Evolutionary conservation across 1,284 basidiomycete species (phyloP), one percentile per base, ranked within the genome.

Genomic region (Phlebopus sp.): DNA sequence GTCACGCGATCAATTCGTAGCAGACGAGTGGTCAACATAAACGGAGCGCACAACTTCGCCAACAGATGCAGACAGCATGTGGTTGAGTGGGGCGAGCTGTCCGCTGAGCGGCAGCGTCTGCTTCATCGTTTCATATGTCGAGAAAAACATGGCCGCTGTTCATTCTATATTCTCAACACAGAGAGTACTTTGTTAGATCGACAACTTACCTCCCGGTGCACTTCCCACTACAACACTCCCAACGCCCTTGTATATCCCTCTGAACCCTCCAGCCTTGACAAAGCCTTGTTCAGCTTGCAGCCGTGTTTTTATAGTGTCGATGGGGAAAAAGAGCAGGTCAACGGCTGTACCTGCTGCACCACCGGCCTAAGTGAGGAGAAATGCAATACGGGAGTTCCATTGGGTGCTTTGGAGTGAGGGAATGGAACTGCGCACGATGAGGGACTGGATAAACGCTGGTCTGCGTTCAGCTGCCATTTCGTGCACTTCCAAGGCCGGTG

Each of bases 281-380:
- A 99, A 98, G 2, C 96, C 96, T 62, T 91, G 84, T 1, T 84
- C 69, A 3, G 93, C 88, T 64, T 99, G 96, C 45, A 97, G 73
- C 30, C 96, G 84, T 13, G 96, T 98, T 71, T 99, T 99, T 64
- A 98, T 73, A 1, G 96, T 97, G 71, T 99, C 96, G 52, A 98
- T 86, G 0, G 96, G 96, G 68, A 92, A 98, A 74, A 98, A 96
- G 31, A 97, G 79, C 49, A 98, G 78, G 70, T 99, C 96, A 19
- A 96, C 93, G 1, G 91, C 79, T 14, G 91, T 89, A 37, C 94
- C 94, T 19, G 94, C 92, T 32, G 86, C 68, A 15, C 89, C 93
- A 32, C 93, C 93, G 43, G 91, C 86, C 90, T 94, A 55, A 41
- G 50, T 42, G 38, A 21, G 36, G 32, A 25, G 40, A 30, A 45